These are phyloP conservation scores for Ziziphus jujuba DNA, from an alignment of 306 rosid genomes.

Conservation along the genomic window DNA sequence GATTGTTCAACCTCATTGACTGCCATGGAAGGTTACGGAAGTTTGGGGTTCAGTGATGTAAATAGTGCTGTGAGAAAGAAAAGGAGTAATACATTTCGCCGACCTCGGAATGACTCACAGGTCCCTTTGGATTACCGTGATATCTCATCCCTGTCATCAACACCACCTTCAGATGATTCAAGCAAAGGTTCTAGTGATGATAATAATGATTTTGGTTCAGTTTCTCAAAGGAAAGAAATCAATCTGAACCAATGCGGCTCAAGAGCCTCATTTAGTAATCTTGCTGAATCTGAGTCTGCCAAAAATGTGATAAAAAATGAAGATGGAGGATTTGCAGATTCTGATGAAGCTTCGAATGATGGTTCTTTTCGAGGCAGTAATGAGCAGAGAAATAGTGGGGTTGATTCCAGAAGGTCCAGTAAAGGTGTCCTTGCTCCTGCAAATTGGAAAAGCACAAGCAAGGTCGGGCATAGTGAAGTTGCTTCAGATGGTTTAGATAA, in stretches of 20 bases:
- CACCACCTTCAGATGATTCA: constrained; percentile 34
- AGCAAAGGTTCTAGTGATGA: constrained; percentile 32
- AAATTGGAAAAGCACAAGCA: constrained; percentile 22
- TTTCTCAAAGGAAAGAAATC: constrained; percentile 22
- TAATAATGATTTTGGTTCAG: constrained; percentile 17
- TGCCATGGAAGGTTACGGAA: constrained; percentile 26
- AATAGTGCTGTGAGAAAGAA: constrained; percentile 24
- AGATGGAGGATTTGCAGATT: constrained; percentile 35
- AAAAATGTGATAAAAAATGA: constrained; percentile 25
- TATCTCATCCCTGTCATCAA: constrained; percentile 29
- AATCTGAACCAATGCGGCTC: constrained; percentile 25
- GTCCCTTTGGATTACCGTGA: constrained; percentile 31
- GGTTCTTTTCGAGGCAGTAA: constrained; percentile 35
- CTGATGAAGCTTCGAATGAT: constrained; percentile 41
- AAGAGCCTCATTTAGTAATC: constrained; percentile 21
- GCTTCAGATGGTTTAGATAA: constrained; percentile 17
- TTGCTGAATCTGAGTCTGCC: constrained; percentile 12
- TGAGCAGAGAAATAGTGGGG: constrained; percentile 22
- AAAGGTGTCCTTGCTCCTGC: constrained; percentile 35
- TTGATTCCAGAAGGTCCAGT: constrained; percentile 24
- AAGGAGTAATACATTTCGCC: constrained; percentile 34
- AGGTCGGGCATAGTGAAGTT: constrained; percentile 1
- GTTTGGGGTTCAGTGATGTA: constrained; percentile 28
- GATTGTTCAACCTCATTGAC: neutral
- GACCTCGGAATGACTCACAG: constrained; percentile 32